Evolutionary conservation across 2,329 filamentous ascomycete species (phyloP).

Genomic region (Purpureocillium lavendulum): DNA sequence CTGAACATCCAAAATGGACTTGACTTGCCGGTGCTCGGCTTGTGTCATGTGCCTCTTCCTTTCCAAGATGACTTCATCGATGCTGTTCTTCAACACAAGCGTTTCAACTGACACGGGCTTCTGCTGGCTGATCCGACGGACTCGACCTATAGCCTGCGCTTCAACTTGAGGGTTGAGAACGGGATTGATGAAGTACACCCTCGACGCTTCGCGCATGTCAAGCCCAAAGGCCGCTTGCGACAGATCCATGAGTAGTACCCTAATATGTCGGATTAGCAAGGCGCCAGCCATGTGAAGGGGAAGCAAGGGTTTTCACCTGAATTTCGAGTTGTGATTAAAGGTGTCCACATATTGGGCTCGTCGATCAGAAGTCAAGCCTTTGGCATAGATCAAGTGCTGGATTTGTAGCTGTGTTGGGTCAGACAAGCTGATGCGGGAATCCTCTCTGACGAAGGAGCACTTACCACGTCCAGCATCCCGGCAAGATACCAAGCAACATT

Average conservation of each 20-base stretch:
- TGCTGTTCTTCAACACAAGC: slow-evolving; percentile 66
- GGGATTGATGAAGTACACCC: slow-evolving; percentile 84
- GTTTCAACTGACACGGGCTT: slow-evolving; percentile 79
- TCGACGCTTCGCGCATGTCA: slow-evolving; percentile 73
- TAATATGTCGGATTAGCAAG: slow-evolving; percentile 4
- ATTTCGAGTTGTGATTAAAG: slow-evolving; percentile 62
- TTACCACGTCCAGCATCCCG: slow-evolving; percentile 65
- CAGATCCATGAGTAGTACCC: slow-evolving; percentile 87
- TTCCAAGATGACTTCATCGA: slow-evolving; percentile 78
- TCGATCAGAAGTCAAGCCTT: slow-evolving; percentile 48
- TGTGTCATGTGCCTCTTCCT: slow-evolving; percentile 68
- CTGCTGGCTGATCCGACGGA: slow-evolving; percentile 77
- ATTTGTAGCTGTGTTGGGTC: slow-evolving; percentile 38
- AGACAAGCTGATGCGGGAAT: slow-evolving; percentile 6
- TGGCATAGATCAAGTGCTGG: slow-evolving; percentile 59
- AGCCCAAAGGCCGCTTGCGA: slow-evolving; percentile 80
- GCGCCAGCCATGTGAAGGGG: too few relatives aligned
- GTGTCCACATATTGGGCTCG: slow-evolving; percentile 69
- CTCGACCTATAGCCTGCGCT: slow-evolving; percentile 85
- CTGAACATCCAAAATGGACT: slow-evolving; percentile 48
- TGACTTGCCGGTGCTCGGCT: slow-evolving; percentile 47
- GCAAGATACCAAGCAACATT: slow-evolving; percentile 83
- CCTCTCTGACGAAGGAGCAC: slow-evolving; percentile 11
- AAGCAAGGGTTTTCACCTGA: slow-evolving; percentile 34
- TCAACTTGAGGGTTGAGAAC: slow-evolving; percentile 80